Percentiles rank a stretch among this genome's conserved stretches.
phyloP scores from a whole-genome alignment of 345 rosid genomes.

The Hibiscus syriacus region DNA sequence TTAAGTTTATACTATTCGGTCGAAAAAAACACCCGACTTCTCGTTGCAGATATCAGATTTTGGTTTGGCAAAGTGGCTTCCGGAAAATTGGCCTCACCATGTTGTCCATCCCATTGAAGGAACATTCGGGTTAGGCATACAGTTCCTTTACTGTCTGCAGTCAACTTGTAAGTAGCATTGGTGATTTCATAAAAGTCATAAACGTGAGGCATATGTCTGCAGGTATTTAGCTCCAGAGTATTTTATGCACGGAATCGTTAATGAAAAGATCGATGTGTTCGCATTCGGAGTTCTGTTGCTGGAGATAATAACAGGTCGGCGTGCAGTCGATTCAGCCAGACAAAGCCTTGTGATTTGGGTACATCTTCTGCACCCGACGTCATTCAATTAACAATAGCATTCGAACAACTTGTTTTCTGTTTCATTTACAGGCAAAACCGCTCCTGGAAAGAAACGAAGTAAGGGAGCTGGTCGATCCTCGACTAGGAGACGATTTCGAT shows the following conservation, averaged over 20 bases:
- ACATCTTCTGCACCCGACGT: conserved; percentile 18
- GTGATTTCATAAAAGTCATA: background rate
- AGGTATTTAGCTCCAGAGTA: conserved; percentile 95
- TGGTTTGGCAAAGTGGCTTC: conserved; percentile 97
- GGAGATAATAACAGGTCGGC: conserved; percentile 87
- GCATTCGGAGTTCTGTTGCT: conserved; percentile 79
- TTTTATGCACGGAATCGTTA: conserved; percentile 86
- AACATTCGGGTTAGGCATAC: conserved; percentile 75
- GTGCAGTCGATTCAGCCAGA: conserved; percentile 64
- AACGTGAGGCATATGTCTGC: background rate
- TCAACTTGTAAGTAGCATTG: background rate
- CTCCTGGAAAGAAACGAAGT: conserved; percentile 40
- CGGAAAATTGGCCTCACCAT: conserved; percentile 85
- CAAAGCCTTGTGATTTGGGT: conserved; percentile 96
- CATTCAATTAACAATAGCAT: background rate
- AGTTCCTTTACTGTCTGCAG: background rate
- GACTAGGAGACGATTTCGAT: conserved; percentile 45
- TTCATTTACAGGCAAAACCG: conserved; percentile 59
- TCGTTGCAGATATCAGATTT: conserved; percentile 56
- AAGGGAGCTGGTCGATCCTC: conserved; percentile 56
- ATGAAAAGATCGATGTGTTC: conserved; percentile 90
- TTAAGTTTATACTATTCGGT: too few relatives aligned
- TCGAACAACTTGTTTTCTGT: background rate
- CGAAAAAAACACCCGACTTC: too few relatives aligned
- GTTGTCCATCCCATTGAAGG: conserved; percentile 87